These are phyloP conservation scores for Leccinum olivaceopallidum DNA, from an alignment of 768 basidiomycete genomes.

Conservation along the genomic window DNA sequence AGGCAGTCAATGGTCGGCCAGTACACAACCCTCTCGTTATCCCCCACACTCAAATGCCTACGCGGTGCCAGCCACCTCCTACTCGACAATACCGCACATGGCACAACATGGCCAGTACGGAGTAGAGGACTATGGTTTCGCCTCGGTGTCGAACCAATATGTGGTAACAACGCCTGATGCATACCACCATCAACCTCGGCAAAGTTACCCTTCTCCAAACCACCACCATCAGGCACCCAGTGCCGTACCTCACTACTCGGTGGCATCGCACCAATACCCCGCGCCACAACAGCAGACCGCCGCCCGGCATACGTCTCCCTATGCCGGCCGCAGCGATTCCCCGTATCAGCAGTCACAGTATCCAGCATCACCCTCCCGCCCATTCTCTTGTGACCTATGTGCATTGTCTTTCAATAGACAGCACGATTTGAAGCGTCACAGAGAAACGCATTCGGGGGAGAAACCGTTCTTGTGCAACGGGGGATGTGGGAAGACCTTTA, in stretches of 20 bases:
- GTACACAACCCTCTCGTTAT: constrained; percentile 26
- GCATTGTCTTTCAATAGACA: constrained; percentile 82
- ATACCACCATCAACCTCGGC: constrained; percentile 29
- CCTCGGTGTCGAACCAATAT: constrained; percentile 27
- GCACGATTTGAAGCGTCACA: constrained; percentile 82
- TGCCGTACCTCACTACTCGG: constrained; percentile 33
- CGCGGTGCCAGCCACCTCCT: constrained; percentile 15
- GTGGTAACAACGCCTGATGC: constrained; percentile 9
- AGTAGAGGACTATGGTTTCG: constrained; percentile 21
- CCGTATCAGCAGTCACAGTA: constrained; percentile 41
- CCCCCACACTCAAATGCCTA: constrained; percentile 23
- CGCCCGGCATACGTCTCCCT: constrained; percentile 31
- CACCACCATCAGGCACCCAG: constrained; percentile 35
- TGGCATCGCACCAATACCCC: constrained; percentile 33
- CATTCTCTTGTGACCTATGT: constrained; percentile 72
- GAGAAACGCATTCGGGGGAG: constrained; percentile 83
- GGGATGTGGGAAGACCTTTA: constrained; percentile 85
- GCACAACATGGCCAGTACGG: constrained; percentile 26
- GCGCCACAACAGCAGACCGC: constrained; percentile 20
- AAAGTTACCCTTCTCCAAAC: constrained; percentile 26
- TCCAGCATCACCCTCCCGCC: constrained; percentile 58
- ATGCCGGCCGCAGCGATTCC: constrained; percentile 35
- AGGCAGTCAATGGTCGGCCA: constrained; percentile 25
- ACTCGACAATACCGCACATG: constrained; percentile 23
- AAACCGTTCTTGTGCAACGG: constrained; percentile 84